These are phyloP conservation scores for Aspergillus awamori DNA, from an alignment of 2,329 filamentous ascomycete genomes.

Conservation along the genomic window DNA sequence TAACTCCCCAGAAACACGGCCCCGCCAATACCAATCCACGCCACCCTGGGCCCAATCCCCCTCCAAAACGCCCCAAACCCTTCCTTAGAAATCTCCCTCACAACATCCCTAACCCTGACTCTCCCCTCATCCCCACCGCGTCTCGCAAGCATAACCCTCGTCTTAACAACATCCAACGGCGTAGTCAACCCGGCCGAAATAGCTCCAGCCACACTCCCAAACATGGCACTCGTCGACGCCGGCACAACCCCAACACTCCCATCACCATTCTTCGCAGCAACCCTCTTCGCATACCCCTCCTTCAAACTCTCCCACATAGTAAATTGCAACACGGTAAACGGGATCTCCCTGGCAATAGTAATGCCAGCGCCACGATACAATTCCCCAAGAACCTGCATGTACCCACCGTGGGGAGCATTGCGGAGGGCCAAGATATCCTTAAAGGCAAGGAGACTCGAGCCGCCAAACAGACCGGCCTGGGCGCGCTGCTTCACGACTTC, in stretches of 20 bases:
- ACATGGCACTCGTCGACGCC: constrained; percentile 78
- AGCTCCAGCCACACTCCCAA: constrained; percentile 81
- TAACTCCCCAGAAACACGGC: constrained; percentile 94
- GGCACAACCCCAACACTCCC: constrained; percentile 49
- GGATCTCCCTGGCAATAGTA: constrained; percentile 92
- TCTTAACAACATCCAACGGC: constrained; percentile 95
- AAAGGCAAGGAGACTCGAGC: constrained; percentile 68
- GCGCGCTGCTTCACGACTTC: constrained; percentile 97
- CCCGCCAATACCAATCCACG: constrained; percentile 94
- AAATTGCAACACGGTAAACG: constrained; percentile 96
- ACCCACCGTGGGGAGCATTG: constrained; percentile 40
- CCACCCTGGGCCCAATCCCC: constrained; percentile 73
- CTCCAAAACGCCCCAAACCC: constrained; percentile 51
- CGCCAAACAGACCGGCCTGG: constrained; percentile 81
- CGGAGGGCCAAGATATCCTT: constrained; percentile 65
- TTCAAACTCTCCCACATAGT: constrained; percentile 96
- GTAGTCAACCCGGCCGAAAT: constrained; percentile 88
- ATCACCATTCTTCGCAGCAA: constrained; percentile 8
- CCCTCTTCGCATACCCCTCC: constrained; percentile 48
- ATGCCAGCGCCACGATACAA: constrained; percentile 91
- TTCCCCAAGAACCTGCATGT: constrained; percentile 70
- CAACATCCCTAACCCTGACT: constrained; percentile 52
- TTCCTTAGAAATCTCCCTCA: constrained; percentile 64
- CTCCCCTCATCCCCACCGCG: constrained; percentile 62
- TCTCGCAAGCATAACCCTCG: constrained; percentile 79